Evolutionary conservation across 805 yeast genomes (phyloP).

Genomic region (Starmerella powellii): DNA sequence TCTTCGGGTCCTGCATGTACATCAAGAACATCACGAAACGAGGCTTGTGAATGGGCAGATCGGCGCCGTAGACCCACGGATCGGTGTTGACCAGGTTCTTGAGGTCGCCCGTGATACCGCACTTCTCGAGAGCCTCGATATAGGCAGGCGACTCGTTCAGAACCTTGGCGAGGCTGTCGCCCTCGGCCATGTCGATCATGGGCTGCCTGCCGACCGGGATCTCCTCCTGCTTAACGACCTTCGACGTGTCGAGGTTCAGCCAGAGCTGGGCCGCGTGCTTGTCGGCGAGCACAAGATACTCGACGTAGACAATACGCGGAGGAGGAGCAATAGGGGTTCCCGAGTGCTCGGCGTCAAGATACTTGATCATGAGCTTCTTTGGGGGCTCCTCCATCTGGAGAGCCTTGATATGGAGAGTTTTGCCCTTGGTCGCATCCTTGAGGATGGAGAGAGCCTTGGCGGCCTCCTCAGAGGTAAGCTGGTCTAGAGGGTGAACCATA

Average conservation of each 20-base stretch:
- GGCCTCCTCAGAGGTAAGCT: slow-evolving; percentile 25
- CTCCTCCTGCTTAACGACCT: slow-evolving; percentile 43
- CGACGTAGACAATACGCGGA: slow-evolving; percentile 53
- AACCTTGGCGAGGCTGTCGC: slow-evolving; percentile 4
- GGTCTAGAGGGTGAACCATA: slow-evolving; percentile 27
- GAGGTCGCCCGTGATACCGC: slow-evolving; percentile 33
- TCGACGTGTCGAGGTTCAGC: slow-evolving; percentile 51
- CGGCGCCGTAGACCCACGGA: slow-evolving; percentile 72
- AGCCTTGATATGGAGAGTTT: slow-evolving; percentile 27
- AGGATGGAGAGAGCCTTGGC: slow-evolving; percentile 21
- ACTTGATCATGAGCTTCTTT: slow-evolving; percentile 54
- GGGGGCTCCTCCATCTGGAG: slow-evolving; percentile 49
- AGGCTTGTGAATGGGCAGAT: slow-evolving; percentile 35
- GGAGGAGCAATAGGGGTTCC: slow-evolving; percentile 41
- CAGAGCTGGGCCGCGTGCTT: slow-evolving; percentile 54
- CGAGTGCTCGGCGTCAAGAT: slow-evolving; percentile 50
- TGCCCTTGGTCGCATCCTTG: slow-evolving; percentile 21
- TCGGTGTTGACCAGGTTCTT: slow-evolving; percentile 15
- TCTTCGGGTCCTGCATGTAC: slow-evolving; percentile 58
- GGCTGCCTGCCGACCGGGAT: slow-evolving; percentile 54
- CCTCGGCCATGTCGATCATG: slow-evolving; percentile 49
- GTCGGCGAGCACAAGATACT: slow-evolving; percentile 46
- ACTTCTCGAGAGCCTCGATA: slow-evolving; percentile 76
- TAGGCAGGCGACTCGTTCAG: slow-evolving; percentile 71
- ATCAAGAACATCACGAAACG: slow-evolving; percentile 52